Conservation (phyloP, 2,329 filamentous ascomycete species). For the Cadophora luteo-olivacea region DNA sequence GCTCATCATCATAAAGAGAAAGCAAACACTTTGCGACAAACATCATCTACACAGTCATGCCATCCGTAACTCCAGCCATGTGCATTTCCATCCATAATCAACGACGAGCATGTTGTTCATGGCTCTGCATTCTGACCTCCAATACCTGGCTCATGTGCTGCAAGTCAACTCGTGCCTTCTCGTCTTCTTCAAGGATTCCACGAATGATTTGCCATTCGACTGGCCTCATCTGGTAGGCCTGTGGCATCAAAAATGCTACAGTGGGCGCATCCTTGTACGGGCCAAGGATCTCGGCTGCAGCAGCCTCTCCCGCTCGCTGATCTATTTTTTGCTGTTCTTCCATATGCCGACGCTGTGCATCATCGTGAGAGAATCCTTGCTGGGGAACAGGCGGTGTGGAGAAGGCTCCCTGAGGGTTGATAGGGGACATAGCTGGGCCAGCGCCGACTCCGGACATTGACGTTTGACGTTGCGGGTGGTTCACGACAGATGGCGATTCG, state of each 20-base stretch:
- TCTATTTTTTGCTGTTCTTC: conserved; percentile 50
- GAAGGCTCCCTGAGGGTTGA: conserved; percentile 50
- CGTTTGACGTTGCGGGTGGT: conserved; percentile 51
- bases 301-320: conserved; percentile 54
- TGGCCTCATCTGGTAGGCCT: conserved; percentile 71
- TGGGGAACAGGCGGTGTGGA: conserved; percentile 36
- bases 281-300: conserved; percentile 70
- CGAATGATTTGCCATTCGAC: conserved; percentile 77
- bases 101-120: conserved; percentile 15
- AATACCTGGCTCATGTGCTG: conserved; percentile 61
- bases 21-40: neutral
- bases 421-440: conserved; percentile 58
- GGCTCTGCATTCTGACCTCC: conserved; percentile 46
- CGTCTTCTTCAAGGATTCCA: conserved; percentile 47
- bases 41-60: conserved; percentile 9
- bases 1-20: conserved; percentile 1
- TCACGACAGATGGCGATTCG: conserved; percentile 46
- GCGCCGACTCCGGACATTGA: conserved; percentile 57
- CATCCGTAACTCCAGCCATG: conserved; percentile 4
- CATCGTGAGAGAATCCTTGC: conserved; percentile 20
- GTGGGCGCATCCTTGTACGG: conserved; percentile 66
- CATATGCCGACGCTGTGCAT: conserved; percentile 42
- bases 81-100: neutral
- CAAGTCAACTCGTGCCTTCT: conserved; percentile 47
- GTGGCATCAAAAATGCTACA: conserved; percentile 71